Conservation (phyloP, 2,329 filamentous ascomycete genomes). For the Sporothrix schenckii region DNA sequence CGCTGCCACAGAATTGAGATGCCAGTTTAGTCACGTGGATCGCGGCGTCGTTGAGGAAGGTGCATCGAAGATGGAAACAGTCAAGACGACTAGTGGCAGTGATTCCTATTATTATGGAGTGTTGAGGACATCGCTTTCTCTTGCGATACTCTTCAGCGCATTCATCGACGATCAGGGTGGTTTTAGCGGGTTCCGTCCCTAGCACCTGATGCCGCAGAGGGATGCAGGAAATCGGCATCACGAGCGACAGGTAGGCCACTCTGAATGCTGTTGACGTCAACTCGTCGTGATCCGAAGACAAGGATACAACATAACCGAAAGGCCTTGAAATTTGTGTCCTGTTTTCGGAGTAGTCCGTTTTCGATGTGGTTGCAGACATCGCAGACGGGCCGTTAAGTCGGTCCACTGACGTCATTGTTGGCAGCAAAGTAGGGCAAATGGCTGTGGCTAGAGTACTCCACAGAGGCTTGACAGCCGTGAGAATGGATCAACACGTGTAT, state of each 20-base stretch:
- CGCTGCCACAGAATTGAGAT: background rate
- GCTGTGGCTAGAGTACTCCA: background rate
- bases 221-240: background rate
- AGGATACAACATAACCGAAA: background rate
- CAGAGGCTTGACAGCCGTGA: background rate
- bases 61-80: background rate
- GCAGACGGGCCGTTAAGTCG: background rate
- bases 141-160: too few relatives aligned
- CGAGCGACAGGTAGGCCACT: background rate
- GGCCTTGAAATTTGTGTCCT: background rate
- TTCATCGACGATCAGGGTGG: too few relatives aligned
- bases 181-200: too few relatives aligned
- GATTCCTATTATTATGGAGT: too few relatives aligned
- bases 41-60: background rate
- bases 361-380: conserved; percentile 12
- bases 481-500: background rate
- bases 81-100: background rate
- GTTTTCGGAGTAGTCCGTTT: background rate
- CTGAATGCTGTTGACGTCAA: background rate
- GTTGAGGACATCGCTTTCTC: too few relatives aligned
- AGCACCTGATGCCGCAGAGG: too few relatives aligned
- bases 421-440: background rate
- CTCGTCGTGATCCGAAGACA: background rate
- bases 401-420: conserved; percentile 19
- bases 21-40: background rate